These are phyloP conservation scores for Kuraishia molischiana DNA, from an alignment of 805 yeast species.

Conservation along the genomic window DNA sequence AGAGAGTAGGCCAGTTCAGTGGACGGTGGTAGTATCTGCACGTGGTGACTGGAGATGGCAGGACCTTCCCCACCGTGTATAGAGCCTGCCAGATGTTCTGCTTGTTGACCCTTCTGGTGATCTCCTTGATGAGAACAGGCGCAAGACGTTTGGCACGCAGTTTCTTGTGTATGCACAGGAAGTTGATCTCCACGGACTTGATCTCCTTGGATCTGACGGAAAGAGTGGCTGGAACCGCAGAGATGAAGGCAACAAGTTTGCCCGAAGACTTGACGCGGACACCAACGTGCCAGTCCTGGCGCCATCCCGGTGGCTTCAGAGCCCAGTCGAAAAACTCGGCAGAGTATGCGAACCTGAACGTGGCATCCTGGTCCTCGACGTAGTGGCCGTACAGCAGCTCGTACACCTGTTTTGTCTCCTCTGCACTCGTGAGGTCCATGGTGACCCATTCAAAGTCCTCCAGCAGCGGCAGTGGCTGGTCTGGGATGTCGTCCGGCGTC, in stretches of 20 bases:
- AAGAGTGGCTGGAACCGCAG: conserved; percentile 76
- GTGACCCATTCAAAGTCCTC: conserved; percentile 85
- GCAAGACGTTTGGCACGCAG: conserved; percentile 89
- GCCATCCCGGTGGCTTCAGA: conserved; percentile 88
- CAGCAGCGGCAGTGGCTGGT: conserved; percentile 59
- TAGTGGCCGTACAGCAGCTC: conserved; percentile 78
- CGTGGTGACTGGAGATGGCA: conserved; percentile 87
- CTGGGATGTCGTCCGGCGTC: conserved; percentile 64
- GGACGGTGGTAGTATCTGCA: conserved; percentile 93
- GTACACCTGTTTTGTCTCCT: conserved; percentile 68
- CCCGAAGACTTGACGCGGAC: conserved; percentile 74
- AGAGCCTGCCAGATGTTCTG: conserved; percentile 90
- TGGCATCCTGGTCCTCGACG: conserved; percentile 89
- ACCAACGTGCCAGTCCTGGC: conserved; percentile 83
- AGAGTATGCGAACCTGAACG: conserved; percentile 85
- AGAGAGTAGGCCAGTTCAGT: conserved; percentile 79
- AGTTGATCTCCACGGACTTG: conserved; percentile 81
- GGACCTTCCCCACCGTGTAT: conserved; percentile 83
- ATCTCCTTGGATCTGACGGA: conserved; percentile 39
- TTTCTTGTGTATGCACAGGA: conserved; percentile 89
- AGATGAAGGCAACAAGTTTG: conserved; percentile 83
- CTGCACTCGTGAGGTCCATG: conserved; percentile 46
- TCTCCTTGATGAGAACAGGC: conserved; percentile 88
- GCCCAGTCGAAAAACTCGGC: conserved; percentile 87
- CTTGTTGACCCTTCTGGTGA: conserved; percentile 84